Evolutionary conservation across 257 asterid genomes (phyloP).

Genomic region (Nicotiana obtusifolia): DNA sequence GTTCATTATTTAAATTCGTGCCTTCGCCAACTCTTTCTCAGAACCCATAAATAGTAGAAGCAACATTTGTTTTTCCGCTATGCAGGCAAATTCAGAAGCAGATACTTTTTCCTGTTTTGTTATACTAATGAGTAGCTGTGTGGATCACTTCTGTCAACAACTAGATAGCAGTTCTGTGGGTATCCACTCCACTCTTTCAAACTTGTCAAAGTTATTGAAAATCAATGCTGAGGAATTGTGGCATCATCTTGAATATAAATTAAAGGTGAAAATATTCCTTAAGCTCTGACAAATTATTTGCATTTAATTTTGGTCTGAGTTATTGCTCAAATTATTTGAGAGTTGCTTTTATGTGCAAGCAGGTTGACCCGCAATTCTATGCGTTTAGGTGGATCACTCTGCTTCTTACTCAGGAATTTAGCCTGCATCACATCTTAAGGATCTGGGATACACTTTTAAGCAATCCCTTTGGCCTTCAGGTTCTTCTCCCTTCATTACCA

Average conservation of each 20-base stretch:
- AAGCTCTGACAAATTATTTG: not conserved
- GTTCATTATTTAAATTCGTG: not conserved
- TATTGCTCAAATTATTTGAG: not conserved
- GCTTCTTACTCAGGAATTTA: slow-evolving; percentile 24
- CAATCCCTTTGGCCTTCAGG: slow-evolving; percentile 21
- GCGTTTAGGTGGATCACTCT: slow-evolving; percentile 27
- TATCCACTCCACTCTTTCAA: slow-evolving; percentile 17
- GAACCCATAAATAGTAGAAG: slow-evolving; percentile 13
- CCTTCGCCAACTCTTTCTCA: not conserved
- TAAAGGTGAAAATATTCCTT: slow-evolving; percentile 5
- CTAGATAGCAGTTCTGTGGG: slow-evolving; percentile 19
- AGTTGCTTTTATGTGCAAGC: not conserved
- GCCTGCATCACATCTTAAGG: slow-evolving; percentile 10
- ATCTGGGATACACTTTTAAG: slow-evolving; percentile 27
- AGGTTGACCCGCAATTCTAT: slow-evolving; percentile 21
- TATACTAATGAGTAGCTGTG: not conserved
- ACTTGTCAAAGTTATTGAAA: slow-evolving; percentile 18
- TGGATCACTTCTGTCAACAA: slow-evolving; percentile 23
- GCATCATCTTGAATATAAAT: slow-evolving; percentile 22
- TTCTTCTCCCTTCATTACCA: not conserved
- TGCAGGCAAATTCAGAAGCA: no score
- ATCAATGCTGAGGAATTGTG: slow-evolving; percentile 21
- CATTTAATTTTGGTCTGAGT: not conserved
- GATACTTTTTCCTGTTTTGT: no score
- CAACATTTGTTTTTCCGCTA: slow-evolving; percentile 6